Evolutionary conservation across 805 yeast genomes (phyloP), one percentile per base, ranked within the genome.

Genomic region (Kodamaea sagamina): DNA sequence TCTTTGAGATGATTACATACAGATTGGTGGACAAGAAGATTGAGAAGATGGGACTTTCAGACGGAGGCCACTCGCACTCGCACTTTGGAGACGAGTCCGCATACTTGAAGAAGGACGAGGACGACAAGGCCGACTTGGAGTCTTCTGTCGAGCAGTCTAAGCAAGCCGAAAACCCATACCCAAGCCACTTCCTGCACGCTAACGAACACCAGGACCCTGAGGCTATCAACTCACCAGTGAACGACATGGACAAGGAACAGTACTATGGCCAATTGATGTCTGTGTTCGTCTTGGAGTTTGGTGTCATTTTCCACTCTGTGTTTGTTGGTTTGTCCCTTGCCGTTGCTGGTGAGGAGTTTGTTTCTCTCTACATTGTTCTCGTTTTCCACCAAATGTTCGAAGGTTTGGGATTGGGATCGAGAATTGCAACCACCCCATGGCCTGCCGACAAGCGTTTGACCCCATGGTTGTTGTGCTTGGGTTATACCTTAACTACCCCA

Each of bases 331-430:
- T 88, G 40, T 75, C 93, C 0, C 69, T 87, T 36, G 86, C 93
- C 1, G 85, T 85, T 12, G 71, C 93, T 4, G 93, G 90, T 38
- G 84, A 79, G 2, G 92, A 84, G 58, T 87, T 86, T 58, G 76
- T 70, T 46, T 76, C 86, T 4, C 67, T 87, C 39, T 86, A 84
- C 61, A 75, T 84, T 48, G 96, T 84, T n/a, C 48, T 70, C 34
- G 77, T 82, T 4, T 81, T 79, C 72, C 89, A 88, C 60, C 96
- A 87, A 63, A 72, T 82, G 71, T 87, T 87, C 57, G 96, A 87
- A 66, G 96, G 95, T 39, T 71, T 88, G 38, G 96, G 95, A 46
- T 69, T 88, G 50, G 95, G 95, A 17, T 76, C 92, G 6, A 78
- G 95, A 62, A 71, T 85, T 27, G 84, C 89, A 1, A 73, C 72